phyloP scores from a whole-genome alignment of 805 yeast species.

The Saturnispora gosingensis region DNA sequence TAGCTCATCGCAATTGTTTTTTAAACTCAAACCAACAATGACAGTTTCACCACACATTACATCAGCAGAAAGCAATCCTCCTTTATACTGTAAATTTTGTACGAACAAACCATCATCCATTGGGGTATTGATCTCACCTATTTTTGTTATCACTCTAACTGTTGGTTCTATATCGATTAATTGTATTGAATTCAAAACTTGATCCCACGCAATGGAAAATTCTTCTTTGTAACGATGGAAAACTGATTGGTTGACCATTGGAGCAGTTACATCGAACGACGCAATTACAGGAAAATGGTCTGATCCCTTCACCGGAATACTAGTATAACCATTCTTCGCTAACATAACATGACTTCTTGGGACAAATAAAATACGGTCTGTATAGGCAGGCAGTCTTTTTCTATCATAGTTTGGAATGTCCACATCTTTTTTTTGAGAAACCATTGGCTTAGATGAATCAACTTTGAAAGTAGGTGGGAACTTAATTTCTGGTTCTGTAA shows the following conservation, averaged over 20 bases:
- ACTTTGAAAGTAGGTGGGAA: slow-evolving; percentile 50
- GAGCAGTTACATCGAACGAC: slow-evolving; percentile 25
- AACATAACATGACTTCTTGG: slow-evolving; percentile 14
- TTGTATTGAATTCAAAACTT: slow-evolving; percentile 19
- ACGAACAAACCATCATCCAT: neutral
- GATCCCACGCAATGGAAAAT: slow-evolving; percentile 27
- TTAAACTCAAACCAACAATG: slow-evolving; percentile 20
- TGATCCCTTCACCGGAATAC: slow-evolving; percentile 27
- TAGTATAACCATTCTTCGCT: slow-evolving; percentile 15
- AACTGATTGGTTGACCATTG: slow-evolving; percentile 30
- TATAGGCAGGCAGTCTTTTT: slow-evolving; percentile 45
- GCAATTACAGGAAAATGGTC: slow-evolving; percentile 51
- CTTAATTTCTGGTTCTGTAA: slow-evolving; percentile 36
- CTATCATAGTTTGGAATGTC: slow-evolving; percentile 18
- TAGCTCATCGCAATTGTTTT: slow-evolving; percentile 29
- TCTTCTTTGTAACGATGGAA: slow-evolving; percentile 27
- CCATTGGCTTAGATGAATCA: neutral
- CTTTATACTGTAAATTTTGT: neutral
- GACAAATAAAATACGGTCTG: slow-evolving; percentile 44
- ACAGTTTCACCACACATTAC: slow-evolving; percentile 10
- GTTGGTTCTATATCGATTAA: slow-evolving; percentile 33
- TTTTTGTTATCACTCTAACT: neutral
- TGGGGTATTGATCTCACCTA: neutral
- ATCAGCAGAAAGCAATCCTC: neutral
- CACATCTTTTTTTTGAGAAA: neutral